phyloP scores from a whole-genome alignment of 345 rosid species.

The Eucalyptus marginata region DNA sequence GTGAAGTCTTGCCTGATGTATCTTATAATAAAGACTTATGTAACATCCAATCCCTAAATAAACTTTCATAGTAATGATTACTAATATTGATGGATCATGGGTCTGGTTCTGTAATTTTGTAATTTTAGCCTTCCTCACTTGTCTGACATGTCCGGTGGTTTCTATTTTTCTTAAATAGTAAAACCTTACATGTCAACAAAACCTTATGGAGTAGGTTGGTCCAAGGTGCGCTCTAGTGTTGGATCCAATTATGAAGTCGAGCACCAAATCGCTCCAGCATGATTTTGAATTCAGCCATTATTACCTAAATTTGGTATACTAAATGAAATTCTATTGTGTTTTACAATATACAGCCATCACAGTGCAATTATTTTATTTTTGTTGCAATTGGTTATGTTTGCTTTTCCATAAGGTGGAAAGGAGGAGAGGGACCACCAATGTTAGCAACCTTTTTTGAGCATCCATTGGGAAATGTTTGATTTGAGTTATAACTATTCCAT shows the following conservation, averaged over 20 bases:
- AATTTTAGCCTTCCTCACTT: not conserved
- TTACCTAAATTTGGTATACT: not conserved
- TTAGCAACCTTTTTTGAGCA: not conserved
- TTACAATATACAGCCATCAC: not conserved
- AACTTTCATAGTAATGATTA: not conserved
- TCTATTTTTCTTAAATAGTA: not conserved
- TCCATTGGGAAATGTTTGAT: fast-evolving
- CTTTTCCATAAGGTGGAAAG: not conserved
- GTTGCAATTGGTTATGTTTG: not conserved
- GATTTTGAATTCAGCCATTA: not conserved
- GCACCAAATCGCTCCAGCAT: not conserved
- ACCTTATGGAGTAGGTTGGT: not conserved
- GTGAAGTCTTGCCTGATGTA: not conserved
- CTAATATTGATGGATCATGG: not conserved
- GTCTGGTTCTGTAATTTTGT: not conserved
- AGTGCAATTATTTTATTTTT: not conserved
- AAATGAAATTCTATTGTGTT: not conserved
- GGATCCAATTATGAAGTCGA: not conserved
- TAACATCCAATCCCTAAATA: not conserved
- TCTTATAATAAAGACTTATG: not conserved
- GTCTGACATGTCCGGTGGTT: not conserved
- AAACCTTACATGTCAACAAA: not conserved
- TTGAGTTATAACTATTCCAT: not conserved
- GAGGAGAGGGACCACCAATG: not conserved
- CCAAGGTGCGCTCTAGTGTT: not conserved